Percentiles rank a stretch among this genome's conserved stretches.
Conservation (phyloP, 257 asterid genomes). For the Anisodus acutangulus region DNA sequence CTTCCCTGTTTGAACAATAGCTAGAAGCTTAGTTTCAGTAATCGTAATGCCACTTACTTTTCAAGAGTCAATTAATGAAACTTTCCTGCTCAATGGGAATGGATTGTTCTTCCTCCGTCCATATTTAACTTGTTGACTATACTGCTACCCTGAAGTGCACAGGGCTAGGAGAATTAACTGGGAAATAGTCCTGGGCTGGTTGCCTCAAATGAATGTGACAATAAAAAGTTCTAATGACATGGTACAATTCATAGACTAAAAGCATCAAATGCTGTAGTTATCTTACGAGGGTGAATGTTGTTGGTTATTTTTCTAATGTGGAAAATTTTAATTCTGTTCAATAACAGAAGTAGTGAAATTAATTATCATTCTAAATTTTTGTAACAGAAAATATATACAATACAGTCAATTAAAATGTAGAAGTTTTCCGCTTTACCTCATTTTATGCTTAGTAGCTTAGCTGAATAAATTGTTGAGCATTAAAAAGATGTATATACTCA, state of each 20-base stretch:
- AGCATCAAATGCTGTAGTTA: slow-evolving; percentile 12
- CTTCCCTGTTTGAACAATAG: background rate
- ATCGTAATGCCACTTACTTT: background rate
- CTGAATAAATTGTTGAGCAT: slow-evolving; percentile 18
- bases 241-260: background rate
- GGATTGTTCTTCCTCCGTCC: background rate
- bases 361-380: background rate
- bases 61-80: background rate
- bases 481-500: background rate
- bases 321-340: background rate
- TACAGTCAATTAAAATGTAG: background rate
- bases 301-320: background rate
- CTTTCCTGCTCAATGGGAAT: background rate
- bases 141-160: background rate
- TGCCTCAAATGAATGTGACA: background rate
- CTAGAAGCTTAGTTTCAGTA: background rate
- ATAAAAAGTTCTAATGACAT: background rate
- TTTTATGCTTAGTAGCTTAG: background rate
- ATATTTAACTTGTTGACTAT: background rate
- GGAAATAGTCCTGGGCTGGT: background rate
- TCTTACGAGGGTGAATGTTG: background rate
- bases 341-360: background rate
- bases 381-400: background rate
- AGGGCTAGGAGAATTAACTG: background rate
- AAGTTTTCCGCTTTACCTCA: background rate